Evolutionary conservation across 2,329 filamentous ascomycete genomes (phyloP).

Genomic region (Teratosphaeriaceae sp.): DNA sequence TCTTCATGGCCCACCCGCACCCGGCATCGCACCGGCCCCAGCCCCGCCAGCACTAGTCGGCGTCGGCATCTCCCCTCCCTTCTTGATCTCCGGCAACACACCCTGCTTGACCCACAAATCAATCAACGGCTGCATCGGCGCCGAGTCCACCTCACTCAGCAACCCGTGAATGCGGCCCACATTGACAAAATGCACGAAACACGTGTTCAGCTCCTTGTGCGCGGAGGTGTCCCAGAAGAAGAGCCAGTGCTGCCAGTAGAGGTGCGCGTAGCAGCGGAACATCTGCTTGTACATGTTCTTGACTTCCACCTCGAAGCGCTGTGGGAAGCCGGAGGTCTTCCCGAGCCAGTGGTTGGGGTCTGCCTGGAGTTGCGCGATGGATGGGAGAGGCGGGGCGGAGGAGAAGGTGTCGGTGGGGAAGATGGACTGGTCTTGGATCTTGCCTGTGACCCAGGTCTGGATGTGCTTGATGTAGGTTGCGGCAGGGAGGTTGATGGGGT

Average conservation of each 20-base stretch:
- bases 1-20: too few species aligned
- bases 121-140: constrained; percentile 92
- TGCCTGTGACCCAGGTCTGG: constrained; percentile 94
- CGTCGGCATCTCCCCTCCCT: constrained; percentile 1
- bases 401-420: constrained; percentile 83
- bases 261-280: constrained; percentile 49
- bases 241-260: constrained; percentile 48
- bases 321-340: constrained; percentile 68
- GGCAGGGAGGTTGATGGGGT: constrained; percentile 86
- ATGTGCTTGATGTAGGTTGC: constrained; percentile 92
- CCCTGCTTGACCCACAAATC: constrained; percentile 88
- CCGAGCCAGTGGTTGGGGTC: constrained; percentile 71
- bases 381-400: constrained; percentile 50
- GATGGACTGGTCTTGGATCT: constrained; percentile 82
- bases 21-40: neutral
- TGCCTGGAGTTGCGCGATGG: constrained; percentile 31
- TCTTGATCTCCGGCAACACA: constrained; percentile 57
- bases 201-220: constrained; percentile 47
- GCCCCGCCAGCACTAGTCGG: neutral
- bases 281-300: constrained; percentile 57
- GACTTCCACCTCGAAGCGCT: constrained; percentile 61
- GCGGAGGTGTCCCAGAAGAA: constrained; percentile 44
- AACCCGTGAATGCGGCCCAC: constrained; percentile 70
- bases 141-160: constrained; percentile 80
- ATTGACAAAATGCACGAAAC: constrained; percentile 49